Percentiles rank a stretch among this genome's conserved stretches.
Conservation (phyloP, 129 eudicot species). For the Flaveria brownii region DNA sequence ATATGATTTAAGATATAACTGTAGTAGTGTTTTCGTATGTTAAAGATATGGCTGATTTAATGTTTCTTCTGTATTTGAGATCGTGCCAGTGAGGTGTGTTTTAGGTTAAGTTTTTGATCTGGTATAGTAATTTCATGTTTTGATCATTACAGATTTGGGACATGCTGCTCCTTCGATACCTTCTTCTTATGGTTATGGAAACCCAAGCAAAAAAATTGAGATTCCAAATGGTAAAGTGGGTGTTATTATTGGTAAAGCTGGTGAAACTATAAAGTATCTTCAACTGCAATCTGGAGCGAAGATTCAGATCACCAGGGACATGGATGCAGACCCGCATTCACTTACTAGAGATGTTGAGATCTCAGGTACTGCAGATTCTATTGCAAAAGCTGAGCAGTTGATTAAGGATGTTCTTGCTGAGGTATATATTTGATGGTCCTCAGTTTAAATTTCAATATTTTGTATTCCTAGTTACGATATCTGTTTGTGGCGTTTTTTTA, state of each 20-base stretch:
- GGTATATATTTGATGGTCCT: conserved; percentile 38
- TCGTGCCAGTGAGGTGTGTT: neutral
- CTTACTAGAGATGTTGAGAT: conserved; percentile 76
- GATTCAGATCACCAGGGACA: conserved; percentile 87
- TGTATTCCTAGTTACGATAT: neutral
- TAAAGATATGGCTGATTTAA: neutral
- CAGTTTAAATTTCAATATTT: neutral
- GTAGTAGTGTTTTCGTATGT: neutral
- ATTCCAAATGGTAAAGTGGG: conserved; percentile 92
- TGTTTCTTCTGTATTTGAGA: neutral
- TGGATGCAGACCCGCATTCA: conserved; percentile 78
- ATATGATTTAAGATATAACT: too few relatives aligned
- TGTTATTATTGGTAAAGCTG: conserved; percentile 88
- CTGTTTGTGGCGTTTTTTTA: neutral
- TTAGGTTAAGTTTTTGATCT: neutral
- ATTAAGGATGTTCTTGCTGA: conserved; percentile 73
- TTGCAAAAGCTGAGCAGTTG: conserved; percentile 80
- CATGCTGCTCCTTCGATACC: conserved; percentile 44
- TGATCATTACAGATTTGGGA: conserved; percentile 40
- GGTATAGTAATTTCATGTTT: too few relatives aligned
- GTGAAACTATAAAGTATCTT: conserved; percentile 85
- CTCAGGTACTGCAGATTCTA: conserved; percentile 66
- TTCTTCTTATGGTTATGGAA: conserved; percentile 58
- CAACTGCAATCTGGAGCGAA: conserved; percentile 85
- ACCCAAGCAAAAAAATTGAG: conserved; percentile 71